Percentiles rank a stretch among this genome's conserved stretches.
Evolutionary conservation across 2,329 filamentous ascomycete genomes (phyloP).

Genomic region (Dothistroma pini): DNA sequence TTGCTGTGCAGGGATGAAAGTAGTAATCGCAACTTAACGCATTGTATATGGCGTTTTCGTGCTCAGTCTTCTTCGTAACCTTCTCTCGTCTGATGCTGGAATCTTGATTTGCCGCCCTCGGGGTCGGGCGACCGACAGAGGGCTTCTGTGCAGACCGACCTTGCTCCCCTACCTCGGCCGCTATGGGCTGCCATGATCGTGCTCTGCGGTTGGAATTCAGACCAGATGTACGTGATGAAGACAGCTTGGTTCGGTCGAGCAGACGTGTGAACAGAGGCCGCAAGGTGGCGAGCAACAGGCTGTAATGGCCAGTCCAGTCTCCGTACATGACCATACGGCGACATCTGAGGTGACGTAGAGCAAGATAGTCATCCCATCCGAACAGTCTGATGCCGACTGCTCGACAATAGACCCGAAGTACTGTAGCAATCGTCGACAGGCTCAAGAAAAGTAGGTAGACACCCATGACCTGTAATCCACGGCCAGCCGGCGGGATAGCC

Average conservation of each 20-base stretch:
- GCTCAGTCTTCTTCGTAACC: not conserved
- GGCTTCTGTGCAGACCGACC: not conserved
- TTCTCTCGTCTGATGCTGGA: not conserved
- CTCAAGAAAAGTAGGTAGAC: constrained; percentile 12
- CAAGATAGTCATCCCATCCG: constrained; percentile 10
- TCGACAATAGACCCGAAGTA: constrained; percentile 13
- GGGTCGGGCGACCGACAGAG: not conserved
- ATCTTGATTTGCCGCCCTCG: not conserved
- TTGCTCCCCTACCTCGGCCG: not conserved
- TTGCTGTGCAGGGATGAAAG: constrained; percentile 1
- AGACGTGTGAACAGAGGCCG: constrained; percentile 14
- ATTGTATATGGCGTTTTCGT: not conserved
- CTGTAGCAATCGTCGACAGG: constrained; percentile 13
- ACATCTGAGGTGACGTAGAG: constrained; percentile 15
- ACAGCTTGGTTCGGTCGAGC: constrained; percentile 1
- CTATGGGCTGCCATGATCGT: not conserved
- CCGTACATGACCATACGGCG: constrained; percentile 19
- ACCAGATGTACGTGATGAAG: not conserved
- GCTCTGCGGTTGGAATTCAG: not conserved
- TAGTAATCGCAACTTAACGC: not conserved
- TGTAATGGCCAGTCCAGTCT: constrained; percentile 17
- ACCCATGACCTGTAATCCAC: constrained; percentile 12
- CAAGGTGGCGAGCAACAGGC: constrained; percentile 16
- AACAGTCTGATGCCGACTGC: constrained; percentile 9
- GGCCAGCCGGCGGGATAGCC: constrained; percentile 9